Evolutionary conservation across 345 rosid genomes (phyloP).

Genomic region (Noccaea caerulescens): DNA sequence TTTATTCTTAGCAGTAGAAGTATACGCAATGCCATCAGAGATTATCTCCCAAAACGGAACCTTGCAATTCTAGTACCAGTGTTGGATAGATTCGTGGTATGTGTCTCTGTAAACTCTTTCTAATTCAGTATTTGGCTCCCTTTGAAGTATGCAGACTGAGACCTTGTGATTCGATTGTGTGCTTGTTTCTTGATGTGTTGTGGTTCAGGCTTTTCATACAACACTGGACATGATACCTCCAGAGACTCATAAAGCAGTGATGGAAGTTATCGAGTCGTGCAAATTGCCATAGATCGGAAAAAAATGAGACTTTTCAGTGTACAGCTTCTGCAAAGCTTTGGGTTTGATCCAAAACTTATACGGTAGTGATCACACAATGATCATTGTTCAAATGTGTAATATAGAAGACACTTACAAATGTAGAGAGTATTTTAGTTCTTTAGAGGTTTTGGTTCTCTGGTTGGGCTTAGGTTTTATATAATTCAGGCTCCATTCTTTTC

Average conservation of each 20-base stretch:
- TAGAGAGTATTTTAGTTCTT: conserved; percentile 8
- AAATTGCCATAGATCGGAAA: conserved; percentile 51
- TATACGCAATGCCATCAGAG: conserved; percentile 69
- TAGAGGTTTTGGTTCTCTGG: conserved; percentile 13
- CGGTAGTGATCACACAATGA: conserved; percentile 9
- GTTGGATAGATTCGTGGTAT: conserved; percentile 93
- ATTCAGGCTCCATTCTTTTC: conserved; percentile 25
- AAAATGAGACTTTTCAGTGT: conserved; percentile 42
- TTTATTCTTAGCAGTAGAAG: conserved; percentile 55
- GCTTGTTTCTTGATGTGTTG: not conserved
- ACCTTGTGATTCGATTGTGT: conserved; percentile 1
- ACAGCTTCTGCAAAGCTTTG: conserved; percentile 44
- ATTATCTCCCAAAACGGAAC: conserved; percentile 65
- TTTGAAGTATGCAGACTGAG: not conserved
- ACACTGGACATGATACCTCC: conserved; percentile 81
- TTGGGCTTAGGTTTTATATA: conserved; percentile 14
- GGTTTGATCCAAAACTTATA: conserved; percentile 15
- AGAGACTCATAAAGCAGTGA: conserved; percentile 84
- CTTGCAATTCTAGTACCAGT: conserved; percentile 76
- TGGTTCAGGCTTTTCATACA: conserved; percentile 73
- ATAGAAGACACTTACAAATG: conserved; percentile 1
- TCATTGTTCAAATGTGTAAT: conserved; percentile 9
- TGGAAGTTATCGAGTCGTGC: conserved; percentile 85
- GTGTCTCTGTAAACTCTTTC: conserved; percentile 36
- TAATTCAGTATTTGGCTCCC: not conserved